phyloP scores from a whole-genome alignment of 768 basidiomycete genomes.

The Suillus plorans region DNA sequence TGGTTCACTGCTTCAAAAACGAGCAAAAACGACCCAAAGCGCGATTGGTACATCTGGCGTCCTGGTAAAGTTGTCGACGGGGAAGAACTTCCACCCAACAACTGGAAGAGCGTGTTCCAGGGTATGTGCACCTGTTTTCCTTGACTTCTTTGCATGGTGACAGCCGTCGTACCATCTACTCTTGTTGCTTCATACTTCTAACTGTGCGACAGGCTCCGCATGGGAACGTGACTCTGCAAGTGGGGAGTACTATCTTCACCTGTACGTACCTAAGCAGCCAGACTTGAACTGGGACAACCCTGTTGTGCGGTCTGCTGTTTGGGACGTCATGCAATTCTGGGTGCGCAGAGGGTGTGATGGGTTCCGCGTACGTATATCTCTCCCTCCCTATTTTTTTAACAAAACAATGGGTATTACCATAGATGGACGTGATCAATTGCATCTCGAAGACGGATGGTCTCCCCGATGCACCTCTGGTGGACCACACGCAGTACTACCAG shows the following conservation, averaged over 20 bases:
- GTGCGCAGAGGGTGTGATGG: constrained; percentile 71
- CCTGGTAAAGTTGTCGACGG: constrained; percentile 45
- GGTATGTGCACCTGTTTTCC: constrained; percentile 33
- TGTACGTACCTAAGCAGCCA: constrained; percentile 66
- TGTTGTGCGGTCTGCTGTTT: no score
- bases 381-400: neutral
- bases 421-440: constrained; percentile 74
- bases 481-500: constrained; percentile 52
- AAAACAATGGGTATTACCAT: constrained; percentile 4
- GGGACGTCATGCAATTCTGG: constrained; percentile 56
- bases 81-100: constrained; percentile 62
- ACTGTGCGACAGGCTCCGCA: constrained; percentile 46
- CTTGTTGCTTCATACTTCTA: neutral
- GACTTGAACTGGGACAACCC: constrained; percentile 76
- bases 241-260: constrained; percentile 71
- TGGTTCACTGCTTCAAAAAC: no score
- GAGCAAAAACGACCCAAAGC: no score
- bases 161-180: neutral
- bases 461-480: constrained; percentile 62
- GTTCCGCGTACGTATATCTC: constrained; percentile 56
- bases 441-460: constrained; percentile 63
- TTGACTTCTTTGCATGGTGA: neutral
- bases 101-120: constrained; percentile 70
- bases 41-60: no score
- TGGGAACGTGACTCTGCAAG: constrained; percentile 70